Evolutionary conservation across 495 filamentous ascomycete species (phyloP).

Genomic region (Tuber umbilicatum): DNA sequence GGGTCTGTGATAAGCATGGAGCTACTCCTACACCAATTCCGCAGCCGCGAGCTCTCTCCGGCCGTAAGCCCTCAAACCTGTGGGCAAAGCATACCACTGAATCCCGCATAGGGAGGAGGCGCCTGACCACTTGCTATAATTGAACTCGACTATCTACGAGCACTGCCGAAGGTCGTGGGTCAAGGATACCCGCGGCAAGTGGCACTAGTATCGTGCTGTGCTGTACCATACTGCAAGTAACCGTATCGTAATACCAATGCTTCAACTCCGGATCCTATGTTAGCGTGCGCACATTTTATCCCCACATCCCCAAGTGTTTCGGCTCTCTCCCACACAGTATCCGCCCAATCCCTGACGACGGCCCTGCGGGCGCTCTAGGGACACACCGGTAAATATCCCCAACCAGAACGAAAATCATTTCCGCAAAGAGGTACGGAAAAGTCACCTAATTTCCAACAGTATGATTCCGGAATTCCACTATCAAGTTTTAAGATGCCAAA

Average conservation of each 20-base stretch:
- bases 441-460: not conserved
- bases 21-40: too few relatives aligned
- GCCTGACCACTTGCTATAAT: not conserved
- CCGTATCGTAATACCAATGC: not conserved
- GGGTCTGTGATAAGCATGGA: not conserved
- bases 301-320: not conserved
- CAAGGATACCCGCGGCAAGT: too few relatives aligned
- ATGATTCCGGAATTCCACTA: not conserved
- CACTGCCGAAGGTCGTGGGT: too few relatives aligned
- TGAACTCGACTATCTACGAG: not conserved
- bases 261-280: not conserved
- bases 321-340: not conserved
- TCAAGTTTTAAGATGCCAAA: not conserved
- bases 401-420: not conserved
- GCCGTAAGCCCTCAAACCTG: not conserved
- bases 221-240: too few relatives aligned
- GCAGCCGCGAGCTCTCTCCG: too few relatives aligned
- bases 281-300: not conserved
- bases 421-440: not conserved
- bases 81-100: not conserved
- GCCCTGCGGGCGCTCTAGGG: too few relatives aligned
- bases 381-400: not conserved
- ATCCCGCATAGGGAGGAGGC: not conserved
- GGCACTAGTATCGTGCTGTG: too few relatives aligned
- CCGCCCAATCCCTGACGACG: not conserved